Conservation (phyloP, 2,329 filamentous ascomycete genomes). For the Neophaeococcomyces aloes region DNA sequence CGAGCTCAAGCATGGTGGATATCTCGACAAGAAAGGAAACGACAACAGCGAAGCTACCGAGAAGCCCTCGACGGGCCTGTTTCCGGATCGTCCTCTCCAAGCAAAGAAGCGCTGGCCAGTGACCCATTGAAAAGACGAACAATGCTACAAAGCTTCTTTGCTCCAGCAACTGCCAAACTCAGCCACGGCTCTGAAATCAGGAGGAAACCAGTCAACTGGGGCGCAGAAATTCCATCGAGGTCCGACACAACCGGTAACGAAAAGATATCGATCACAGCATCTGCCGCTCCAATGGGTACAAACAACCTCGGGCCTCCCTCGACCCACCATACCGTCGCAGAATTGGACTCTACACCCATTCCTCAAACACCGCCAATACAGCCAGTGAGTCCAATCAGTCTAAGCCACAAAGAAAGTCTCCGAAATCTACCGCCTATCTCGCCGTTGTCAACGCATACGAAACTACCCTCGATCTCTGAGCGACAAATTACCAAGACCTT, state of each 20-base stretch:
- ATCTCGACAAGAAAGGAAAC: constrained; percentile 1
- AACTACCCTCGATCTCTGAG: background rate
- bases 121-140: background rate
- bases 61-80: constrained; percentile 1
- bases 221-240: background rate
- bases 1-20: constrained; percentile 5
- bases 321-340: background rate
- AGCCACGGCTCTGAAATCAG: constrained; percentile 5
- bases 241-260: background rate
- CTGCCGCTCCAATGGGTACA: constrained; percentile 7
- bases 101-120: constrained; percentile 2
- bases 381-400: constrained; percentile 5
- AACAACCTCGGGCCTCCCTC: constrained; percentile 3
- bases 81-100: background rate
- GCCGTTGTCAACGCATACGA: background rate
- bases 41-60: constrained; percentile 1
- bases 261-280: constrained; percentile 4
- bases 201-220: constrained; percentile 9
- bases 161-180: constrained; percentile 1
- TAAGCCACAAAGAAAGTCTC: background rate
- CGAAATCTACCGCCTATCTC: constrained; percentile 3
- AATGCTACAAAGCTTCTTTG: constrained; percentile 7
- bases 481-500: background rate
- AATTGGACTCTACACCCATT: background rate
- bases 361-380: background rate